phyloP scores from a whole-genome alignment of 495 filamentous ascomycete species.

The Neurospora sp. region DNA sequence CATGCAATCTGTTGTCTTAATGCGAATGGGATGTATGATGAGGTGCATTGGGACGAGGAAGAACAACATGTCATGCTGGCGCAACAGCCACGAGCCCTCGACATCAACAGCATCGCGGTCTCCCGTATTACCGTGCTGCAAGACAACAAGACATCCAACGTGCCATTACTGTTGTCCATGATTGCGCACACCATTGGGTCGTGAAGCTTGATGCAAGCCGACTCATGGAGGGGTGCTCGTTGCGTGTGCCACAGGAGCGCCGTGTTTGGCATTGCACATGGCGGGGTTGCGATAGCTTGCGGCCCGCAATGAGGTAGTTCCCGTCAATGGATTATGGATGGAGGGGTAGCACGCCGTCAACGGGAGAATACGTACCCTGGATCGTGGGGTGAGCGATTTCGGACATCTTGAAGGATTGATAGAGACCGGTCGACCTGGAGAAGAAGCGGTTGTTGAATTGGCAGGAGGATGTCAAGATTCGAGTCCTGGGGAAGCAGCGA shows the following conservation, averaged over 20 bases:
- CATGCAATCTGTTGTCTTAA: background rate
- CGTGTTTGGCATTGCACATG: background rate
- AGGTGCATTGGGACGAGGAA: background rate
- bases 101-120: slow-evolving; percentile 1
- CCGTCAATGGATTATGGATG: slow-evolving; percentile 5
- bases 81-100: background rate
- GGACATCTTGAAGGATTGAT: slow-evolving; percentile 18
- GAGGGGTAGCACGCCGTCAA: slow-evolving; percentile 7
- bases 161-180: background rate
- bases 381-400: slow-evolving; percentile 27
- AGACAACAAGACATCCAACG: background rate
- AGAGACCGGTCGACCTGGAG: slow-evolving; percentile 3
- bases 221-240: background rate
- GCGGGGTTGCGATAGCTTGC: background rate
- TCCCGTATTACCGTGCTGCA: background rate
- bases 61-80: background rate
- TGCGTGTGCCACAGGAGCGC: slow-evolving; percentile 6
- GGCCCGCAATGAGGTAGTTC: background rate
- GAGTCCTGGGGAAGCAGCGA: slow-evolving; percentile 11
- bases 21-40: background rate
- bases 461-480: background rate
- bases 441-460: background rate
- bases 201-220: background rate
- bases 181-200: background rate
- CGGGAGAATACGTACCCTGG: slow-evolving; percentile 18